Percentiles rank a stretch among this genome's conserved stretches.
Evolutionary conservation across 2,329 filamentous ascomycete species (phyloP).

Genomic region (Westerdykella sp.): DNA sequence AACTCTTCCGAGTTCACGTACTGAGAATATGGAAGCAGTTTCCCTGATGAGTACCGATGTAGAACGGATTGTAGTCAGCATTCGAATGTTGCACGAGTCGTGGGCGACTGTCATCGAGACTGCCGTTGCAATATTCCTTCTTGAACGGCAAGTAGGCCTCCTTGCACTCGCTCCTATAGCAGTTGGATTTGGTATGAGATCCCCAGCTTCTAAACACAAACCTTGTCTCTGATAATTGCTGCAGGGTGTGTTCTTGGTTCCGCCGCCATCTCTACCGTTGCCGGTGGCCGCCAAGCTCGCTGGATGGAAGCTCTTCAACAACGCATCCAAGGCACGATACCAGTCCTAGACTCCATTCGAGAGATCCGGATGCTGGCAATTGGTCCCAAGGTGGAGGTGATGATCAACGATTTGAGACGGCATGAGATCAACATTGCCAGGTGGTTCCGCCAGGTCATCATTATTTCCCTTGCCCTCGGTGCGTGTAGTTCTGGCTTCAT

Average conservation of each 20-base stretch:
- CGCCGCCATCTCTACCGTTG: not conserved
- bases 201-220: too few relatives aligned
- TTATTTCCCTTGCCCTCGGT: too few relatives aligned
- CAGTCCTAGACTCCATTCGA: slow-evolving; percentile 34
- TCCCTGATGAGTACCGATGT: slow-evolving; percentile 1
- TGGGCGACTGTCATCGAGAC: not conserved
- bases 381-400: not conserved
- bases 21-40: too few relatives aligned
- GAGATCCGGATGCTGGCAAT: slow-evolving; percentile 35
- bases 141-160: not conserved
- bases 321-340: slow-evolving; percentile 31
- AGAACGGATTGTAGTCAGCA: not conserved
- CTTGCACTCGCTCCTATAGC: not conserved
- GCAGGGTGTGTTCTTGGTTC: not conserved
- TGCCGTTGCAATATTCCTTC: not conserved
- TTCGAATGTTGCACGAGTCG: not conserved
- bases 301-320: slow-evolving; percentile 37
- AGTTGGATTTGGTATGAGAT: too few relatives aligned
- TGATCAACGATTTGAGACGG: not conserved
- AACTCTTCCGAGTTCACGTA: too few relatives aligned
- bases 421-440: too few relatives aligned
- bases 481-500: too few relatives aligned
- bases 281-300: slow-evolving; percentile 5
- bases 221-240: too few relatives aligned
- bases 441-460: too few relatives aligned